Percentiles rank a stretch among this genome's conserved stretches.
Conservation (phyloP, 2,329 filamentous ascomycete species). For the Alternaria alternata region DNA sequence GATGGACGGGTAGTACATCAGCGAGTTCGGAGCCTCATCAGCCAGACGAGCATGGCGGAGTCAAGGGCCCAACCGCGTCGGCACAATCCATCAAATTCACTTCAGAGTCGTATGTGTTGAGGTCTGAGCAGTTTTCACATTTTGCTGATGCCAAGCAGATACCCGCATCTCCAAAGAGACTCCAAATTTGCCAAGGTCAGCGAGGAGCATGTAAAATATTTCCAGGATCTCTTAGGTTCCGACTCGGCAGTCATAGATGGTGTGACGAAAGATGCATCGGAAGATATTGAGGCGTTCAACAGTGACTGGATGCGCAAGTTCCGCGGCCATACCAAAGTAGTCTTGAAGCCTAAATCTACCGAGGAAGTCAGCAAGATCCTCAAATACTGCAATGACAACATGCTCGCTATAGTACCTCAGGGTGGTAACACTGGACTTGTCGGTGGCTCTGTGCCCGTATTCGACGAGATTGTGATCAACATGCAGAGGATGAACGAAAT, state of each 20-base stretch:
- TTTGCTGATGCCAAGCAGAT: conserved; percentile 50
- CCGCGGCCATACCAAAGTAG: conserved; percentile 84
- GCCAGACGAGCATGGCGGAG: conserved; percentile 45
- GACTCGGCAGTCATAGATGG: conserved; percentile 86
- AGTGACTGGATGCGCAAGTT: conserved; percentile 99
- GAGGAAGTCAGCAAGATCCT: conserved; percentile 91
- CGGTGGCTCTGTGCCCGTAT: conserved; percentile 93
- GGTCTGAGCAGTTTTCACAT: not conserved
- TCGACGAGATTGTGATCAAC: conserved; percentile 97
- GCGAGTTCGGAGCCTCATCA: conserved; percentile 54
- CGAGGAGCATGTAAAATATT: conserved; percentile 80
- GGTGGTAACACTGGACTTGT: conserved; percentile 97
- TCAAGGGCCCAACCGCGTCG: conserved; percentile 45
- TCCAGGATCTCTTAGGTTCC: conserved; percentile 80
- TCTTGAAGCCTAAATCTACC: conserved; percentile 83
- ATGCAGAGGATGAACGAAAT: conserved; percentile 91
- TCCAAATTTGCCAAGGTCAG: conserved; percentile 76
- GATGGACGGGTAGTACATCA: conserved; percentile 49
- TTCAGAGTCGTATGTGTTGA: conserved; percentile 69
- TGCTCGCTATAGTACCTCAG: conserved; percentile 93
- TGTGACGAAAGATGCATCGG: conserved; percentile 73
- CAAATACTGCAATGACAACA: conserved; percentile 93
- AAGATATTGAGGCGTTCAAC: conserved; percentile 92
- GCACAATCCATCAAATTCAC: conserved; percentile 74
- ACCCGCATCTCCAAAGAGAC: conserved; percentile 84